Percentiles rank a stretch among this genome's conserved stretches.
Conservation (phyloP, 2,329 filamentous ascomycete species). For the Aspergillus ibericus region DNA sequence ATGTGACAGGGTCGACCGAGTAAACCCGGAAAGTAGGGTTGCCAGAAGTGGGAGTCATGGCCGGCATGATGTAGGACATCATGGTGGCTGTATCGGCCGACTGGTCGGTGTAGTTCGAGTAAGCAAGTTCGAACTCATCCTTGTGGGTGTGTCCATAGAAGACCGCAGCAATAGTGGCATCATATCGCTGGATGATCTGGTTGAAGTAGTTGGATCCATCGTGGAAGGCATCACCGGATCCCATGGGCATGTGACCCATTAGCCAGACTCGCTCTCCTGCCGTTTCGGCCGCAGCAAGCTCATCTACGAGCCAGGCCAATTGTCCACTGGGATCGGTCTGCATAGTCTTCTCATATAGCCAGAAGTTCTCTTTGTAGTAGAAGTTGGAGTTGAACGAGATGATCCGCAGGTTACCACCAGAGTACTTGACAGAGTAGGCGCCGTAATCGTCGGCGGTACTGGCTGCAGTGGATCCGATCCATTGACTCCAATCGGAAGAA, state of each 20-base stretch:
- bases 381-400: constrained; percentile 45
- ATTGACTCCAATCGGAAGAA: constrained; percentile 49
- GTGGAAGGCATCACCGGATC: constrained; percentile 41
- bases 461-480: constrained; percentile 46
- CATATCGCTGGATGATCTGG: constrained; percentile 56
- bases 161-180: constrained; percentile 55
- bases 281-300: constrained; percentile 56
- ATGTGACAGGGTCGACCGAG: constrained; percentile 55
- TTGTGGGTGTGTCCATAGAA: constrained; percentile 60
- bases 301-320: constrained; percentile 52
- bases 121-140: constrained; percentile 57
- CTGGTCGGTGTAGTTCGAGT: constrained; percentile 52
- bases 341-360: constrained; percentile 55
- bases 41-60: constrained; percentile 55
- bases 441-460: constrained; percentile 46
- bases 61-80: constrained; percentile 54
- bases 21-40: constrained; percentile 57
- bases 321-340: constrained; percentile 53
- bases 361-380: constrained; percentile 41
- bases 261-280: constrained; percentile 56
- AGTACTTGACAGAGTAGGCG: constrained; percentile 51
- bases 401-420: constrained; percentile 52
- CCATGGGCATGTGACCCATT: constrained; percentile 55
- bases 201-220: constrained; percentile 58
- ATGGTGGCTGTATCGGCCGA: constrained; percentile 46